Evolutionary conservation across 1,284 basidiomycete genomes (phyloP), one percentile per base, ranked within the genome.

Genomic region (Cutaneotrichosporon curvatum): DNA sequence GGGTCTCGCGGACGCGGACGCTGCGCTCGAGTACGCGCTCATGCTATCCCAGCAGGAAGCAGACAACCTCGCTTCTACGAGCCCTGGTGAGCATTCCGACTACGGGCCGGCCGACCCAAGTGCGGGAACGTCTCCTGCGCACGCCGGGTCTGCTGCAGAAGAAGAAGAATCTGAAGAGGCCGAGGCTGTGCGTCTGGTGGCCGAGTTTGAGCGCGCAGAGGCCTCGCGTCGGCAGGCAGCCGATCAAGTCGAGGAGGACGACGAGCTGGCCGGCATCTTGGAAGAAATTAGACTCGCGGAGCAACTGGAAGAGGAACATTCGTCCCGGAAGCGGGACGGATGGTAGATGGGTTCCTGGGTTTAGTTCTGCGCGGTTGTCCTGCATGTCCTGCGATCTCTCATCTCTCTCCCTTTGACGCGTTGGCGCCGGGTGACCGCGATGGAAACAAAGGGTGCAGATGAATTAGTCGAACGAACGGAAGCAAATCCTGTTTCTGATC

Each of bases 11-110:
- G 60, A 62, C 36, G 57, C 55, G 10, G 65, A 67, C 34, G 63
- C 61, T 10, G 65, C 63, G n/a, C 48, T 65, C 20, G 56, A 63
- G 45, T 67, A 65, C 41, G 65, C 65, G 7, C 51, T 67, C 38
- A 60, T 65, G 63, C 43, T 67, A 11, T 63, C 60, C 0, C 55
- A 61, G 40, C 61, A 63, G 16, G 61, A 62, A 23, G 42, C 48
- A 2, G 43, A 53, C 20, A 32, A 4, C 16, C 30, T 6, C 8
- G 25, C 25, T 18, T 8, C 33, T 34, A 15, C 35, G 5, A 36
- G 35, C 16, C 35, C 35, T 9, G 40, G 12, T 28, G 25, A 28
- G 25, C 25, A 28, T 28, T 28, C 7, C 12, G 25, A 28, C 8
- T 28, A 28, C 25, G 12, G 25, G 7, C 12, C 25, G 8, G 25